A percentile compares a stretch with the other conserved stretches of the same genome.
Conservation (phyloP, 257 asterid genomes). For the Petunia secreta region DNA sequence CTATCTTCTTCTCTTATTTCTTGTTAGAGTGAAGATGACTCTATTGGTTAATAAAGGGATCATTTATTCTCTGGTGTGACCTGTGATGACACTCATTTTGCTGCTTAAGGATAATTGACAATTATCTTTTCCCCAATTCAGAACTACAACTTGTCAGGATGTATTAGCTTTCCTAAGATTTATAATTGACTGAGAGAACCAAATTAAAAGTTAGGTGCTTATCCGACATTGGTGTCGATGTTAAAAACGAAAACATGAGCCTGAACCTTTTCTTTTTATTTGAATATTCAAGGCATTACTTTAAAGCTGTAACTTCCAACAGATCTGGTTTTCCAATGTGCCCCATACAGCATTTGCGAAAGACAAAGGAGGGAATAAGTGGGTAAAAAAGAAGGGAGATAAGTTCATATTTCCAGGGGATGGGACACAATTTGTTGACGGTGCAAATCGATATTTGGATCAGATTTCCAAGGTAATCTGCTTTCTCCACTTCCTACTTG, state of each 20-base stretch:
- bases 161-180: background rate
- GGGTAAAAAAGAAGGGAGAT: conserved; percentile 40
- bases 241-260: background rate
- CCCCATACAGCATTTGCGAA: conserved; percentile 37
- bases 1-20: background rate
- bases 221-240: background rate
- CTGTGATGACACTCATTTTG: conserved; percentile 14
- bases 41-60: background rate
- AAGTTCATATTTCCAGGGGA: conserved; percentile 46
- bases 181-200: background rate
- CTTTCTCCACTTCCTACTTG: conserved; percentile 13
- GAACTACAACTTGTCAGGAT: background rate
- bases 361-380: conserved; percentile 35
- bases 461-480: conserved; percentile 59
- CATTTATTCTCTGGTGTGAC: conserved; percentile 2
- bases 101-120: background rate
- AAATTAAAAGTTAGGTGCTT: background rate
- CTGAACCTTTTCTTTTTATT: background rate
- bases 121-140: background rate
- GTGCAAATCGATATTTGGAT: conserved; percentile 48
- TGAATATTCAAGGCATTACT: background rate
- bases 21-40: background rate
- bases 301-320: conserved; percentile 21
- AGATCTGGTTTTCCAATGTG: conserved; percentile 63
- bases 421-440: conserved; percentile 40